phyloP scores from a whole-genome alignment of 2,329 filamentous ascomycete species.

The Didymella exigua region DNA sequence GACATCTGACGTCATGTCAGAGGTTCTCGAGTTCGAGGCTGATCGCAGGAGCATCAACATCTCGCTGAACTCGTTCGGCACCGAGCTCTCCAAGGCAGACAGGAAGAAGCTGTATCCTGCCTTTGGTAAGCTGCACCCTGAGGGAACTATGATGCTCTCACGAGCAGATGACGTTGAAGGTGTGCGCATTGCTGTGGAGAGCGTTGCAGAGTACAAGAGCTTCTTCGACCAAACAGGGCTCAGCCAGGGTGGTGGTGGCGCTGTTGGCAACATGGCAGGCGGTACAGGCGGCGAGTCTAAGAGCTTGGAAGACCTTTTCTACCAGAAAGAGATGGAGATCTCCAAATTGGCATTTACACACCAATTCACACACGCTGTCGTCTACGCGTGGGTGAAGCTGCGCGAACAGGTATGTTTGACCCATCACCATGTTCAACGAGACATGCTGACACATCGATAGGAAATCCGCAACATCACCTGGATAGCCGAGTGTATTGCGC shows the following conservation, averaged over 20 bases:
- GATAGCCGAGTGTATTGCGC: slow-evolving; percentile 99
- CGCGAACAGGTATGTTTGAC: slow-evolving; percentile 82
- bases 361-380: slow-evolving; percentile 92
- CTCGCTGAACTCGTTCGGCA: slow-evolving; percentile 97
- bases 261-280: slow-evolving; percentile 83
- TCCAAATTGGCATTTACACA: slow-evolving; percentile 93
- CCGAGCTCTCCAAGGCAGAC: slow-evolving; percentile 90
- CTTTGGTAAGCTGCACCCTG: slow-evolving; percentile 90
- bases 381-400: slow-evolving; percentile 97
- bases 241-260: slow-evolving; percentile 73
- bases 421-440: neutral
- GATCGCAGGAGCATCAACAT: slow-evolving; percentile 98
- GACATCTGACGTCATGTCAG: slow-evolving; percentile 92
- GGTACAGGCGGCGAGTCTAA: slow-evolving; percentile 80
- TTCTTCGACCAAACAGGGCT: slow-evolving; percentile 93
- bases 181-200: slow-evolving; percentile 90
- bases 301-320: slow-evolving; percentile 96
- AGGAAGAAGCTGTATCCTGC: slow-evolving; percentile 94
- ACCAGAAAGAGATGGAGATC: slow-evolving; percentile 99
- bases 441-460: slow-evolving; percentile 54
- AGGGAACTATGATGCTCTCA: slow-evolving; percentile 93
- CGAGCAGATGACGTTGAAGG: slow-evolving; percentile 94
- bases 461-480: slow-evolving; percentile 99
- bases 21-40: slow-evolving; percentile 95
- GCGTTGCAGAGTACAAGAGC: slow-evolving; percentile 88